phyloP scores from a whole-genome alignment of 2,329 filamentous ascomycete genomes.

The Bisporella sp. region DNA sequence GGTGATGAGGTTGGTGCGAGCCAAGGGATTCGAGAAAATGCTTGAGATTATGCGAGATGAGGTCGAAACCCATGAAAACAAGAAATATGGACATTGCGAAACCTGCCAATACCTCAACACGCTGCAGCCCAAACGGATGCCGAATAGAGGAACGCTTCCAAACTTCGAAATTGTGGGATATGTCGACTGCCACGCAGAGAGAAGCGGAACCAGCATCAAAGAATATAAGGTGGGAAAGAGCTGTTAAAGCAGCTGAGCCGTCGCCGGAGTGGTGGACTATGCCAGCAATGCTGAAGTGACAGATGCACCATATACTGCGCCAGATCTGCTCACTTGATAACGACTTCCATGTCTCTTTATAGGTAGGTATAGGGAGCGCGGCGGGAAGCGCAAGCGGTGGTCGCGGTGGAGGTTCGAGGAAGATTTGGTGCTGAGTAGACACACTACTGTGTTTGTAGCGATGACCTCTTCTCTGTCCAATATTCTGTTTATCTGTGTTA shows the following conservation, averaged over 20 bases:
- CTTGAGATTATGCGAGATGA: constrained; percentile 89
- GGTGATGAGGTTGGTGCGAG: constrained; percentile 66
- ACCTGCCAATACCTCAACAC: constrained; percentile 87
- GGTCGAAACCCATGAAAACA: constrained; percentile 94
- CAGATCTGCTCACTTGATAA: constrained; percentile 84
- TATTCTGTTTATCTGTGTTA: constrained; percentile 49
- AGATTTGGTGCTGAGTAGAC: constrained; percentile 83
- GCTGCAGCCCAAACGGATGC: constrained; percentile 88
- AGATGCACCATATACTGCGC: constrained; percentile 81
- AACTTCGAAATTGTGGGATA: constrained; percentile 93
- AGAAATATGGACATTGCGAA: constrained; percentile 95
- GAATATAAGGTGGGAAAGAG: constrained; percentile 85
- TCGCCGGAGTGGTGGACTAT: constrained; percentile 82
- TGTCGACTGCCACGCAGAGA: constrained; percentile 86
- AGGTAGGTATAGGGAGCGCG: constrained; percentile 84
- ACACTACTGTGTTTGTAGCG: constrained; percentile 97
- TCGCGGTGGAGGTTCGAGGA: constrained; percentile 81
- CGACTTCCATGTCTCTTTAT: constrained; percentile 79
- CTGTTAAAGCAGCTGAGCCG: constrained; percentile 84
- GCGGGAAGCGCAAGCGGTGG: constrained; percentile 85
- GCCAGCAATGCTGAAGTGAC: constrained; percentile 75
- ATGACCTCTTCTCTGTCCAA: constrained; percentile 88
- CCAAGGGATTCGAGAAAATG: constrained; percentile 75
- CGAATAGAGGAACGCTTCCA: constrained; percentile 90
- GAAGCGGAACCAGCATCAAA: constrained; percentile 92